Base-by-base conservation (phyloP, 345 rosid genomes). In the Microthlaspi erraticum region DNA sequence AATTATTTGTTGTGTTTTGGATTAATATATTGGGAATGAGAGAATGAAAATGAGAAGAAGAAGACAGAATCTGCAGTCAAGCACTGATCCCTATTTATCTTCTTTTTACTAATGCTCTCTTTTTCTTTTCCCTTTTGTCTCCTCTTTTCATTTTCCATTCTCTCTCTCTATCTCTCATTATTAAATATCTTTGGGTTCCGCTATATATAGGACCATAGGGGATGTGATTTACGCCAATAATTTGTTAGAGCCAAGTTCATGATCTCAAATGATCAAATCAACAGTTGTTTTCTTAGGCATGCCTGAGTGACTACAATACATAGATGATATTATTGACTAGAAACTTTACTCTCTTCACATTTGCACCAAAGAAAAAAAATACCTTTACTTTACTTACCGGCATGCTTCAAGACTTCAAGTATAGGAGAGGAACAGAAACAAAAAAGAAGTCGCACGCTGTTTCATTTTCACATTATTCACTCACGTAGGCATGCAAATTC, bases 61-160 rank as follows among this genome's bases (percentile, higher is more conserved):
- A 26, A 26, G 68, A 71, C 54, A 60, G 62, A 54, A 52, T 52
- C 14, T 71, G 31, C 54, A 52, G 75, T 51, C 62, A 71, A 52
- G 51, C 62, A 42, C 75, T 33, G 68, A 71, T 71, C 75, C 68
- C 75, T 60, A 46, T 58, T 12, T 57, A 7, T 57, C 48, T 68
- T 68, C 73, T 68, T 69, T 69, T 46, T 6, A 58, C 13, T 9
- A 45, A 7, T 46, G 17, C 31, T 36, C 48, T 55, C 29, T 44
- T 46, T 20, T 44, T 4, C 13, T 45, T 59, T 31, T 60, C 23
- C 49, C 60, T 60, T 60, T 51, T 51, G 44, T 71, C 43, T 20
- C 53, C 52, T 50, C 43, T 29, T 60, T 41, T 42, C n/a, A 16
- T 44, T 58, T 36, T 36, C 16, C 18, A 23, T 14, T 32, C 10